phyloP scores from a whole-genome alignment of 2,329 filamentous ascomycete genomes.

The Plectosphaerella cucumerina region DNA sequence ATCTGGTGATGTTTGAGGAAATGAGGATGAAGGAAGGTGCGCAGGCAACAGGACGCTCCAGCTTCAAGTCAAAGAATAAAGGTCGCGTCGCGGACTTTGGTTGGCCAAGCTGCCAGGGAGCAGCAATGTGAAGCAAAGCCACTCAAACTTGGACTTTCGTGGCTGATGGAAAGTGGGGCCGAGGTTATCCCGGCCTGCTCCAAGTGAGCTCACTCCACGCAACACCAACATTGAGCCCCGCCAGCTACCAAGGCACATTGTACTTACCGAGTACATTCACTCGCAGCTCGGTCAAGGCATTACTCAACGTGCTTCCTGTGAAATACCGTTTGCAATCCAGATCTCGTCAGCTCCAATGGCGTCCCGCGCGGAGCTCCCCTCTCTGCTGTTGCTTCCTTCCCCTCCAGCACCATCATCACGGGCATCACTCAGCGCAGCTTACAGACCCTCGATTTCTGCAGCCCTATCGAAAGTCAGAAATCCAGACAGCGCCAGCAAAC shows the following conservation, averaged over 20 bases:
- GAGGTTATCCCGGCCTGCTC: background rate
- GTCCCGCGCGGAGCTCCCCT: conserved; percentile 26
- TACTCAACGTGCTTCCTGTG: too few relatives aligned
- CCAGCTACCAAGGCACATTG: too few relatives aligned
- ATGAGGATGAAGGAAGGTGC: background rate
- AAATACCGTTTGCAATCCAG: too few relatives aligned
- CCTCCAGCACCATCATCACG: conserved; percentile 53
- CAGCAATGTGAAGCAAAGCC: too few relatives aligned
- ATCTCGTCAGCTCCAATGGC: background rate
- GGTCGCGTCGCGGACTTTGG: conserved; percentile 3
- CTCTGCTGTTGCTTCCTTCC: conserved; percentile 59
- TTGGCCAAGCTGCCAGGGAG: background rate
- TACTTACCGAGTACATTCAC: background rate
- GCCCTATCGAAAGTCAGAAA: conserved; percentile 46
- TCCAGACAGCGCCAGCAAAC: conserved; percentile 27
- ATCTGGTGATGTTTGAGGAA: background rate
- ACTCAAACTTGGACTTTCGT: too few relatives aligned
- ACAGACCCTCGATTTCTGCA: conserved; percentile 52
- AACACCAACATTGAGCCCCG: too few relatives aligned
- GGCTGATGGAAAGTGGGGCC: too few relatives aligned
- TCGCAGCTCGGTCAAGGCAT: too few relatives aligned
- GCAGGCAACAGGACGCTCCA: background rate
- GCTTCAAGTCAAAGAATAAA: background rate
- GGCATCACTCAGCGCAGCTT: conserved; percentile 51
- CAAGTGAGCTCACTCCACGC: too few relatives aligned